Evolutionary conservation across 768 basidiomycete genomes (phyloP), one percentile per base, ranked within the genome.

Genomic region (Auricularia heimuer): DNA sequence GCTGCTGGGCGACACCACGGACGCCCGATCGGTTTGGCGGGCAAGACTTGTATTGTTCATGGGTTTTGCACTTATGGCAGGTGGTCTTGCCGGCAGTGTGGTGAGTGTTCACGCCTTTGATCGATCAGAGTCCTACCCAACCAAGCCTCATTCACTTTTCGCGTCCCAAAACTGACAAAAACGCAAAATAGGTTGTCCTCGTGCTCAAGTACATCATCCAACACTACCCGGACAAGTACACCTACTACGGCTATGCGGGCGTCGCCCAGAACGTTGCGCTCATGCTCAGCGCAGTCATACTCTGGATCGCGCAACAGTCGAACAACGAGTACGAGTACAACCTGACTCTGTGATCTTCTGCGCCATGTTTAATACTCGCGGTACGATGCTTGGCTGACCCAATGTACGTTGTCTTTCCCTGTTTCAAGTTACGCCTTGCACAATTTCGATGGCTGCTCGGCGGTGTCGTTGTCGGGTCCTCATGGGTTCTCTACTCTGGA

Each of bases 41-140:
- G 96, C 96, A 4, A 79, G 95, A 36, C 76, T 97, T 68, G 85
- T 96, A 72, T 74, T 98, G 67, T 99, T 99, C 75, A 82, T 98
- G 66, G 96, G 96, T 1, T 97, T 99, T 71, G 94, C 96, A 0
- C 74, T 98, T 58, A 94, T 99, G 94, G 97, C 97, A 2, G 96
- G 97, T 7, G 97, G 97, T 0, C 73, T 98, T 56, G 97, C 96
- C n/a, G 97, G 96, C 62, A 95, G 94, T 72, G 85, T 97, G 73
- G 95, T 98, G 72, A 70, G 94, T 85, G 29, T 29, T 29, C 29
- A 29, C 29, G 29, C 29, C 29, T 29, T 29, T 29, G 29, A 29
- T 29, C 29, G 29, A 29, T 29, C 29, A 29, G 2, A 29, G 29
- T 29, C 29, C 29, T 29, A 29, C 29, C 29, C 29, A 29, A 29